Evolutionary conservation across 2,329 filamentous ascomycete species (phyloP).

Genomic region (Fusarium praegraminearum): DNA sequence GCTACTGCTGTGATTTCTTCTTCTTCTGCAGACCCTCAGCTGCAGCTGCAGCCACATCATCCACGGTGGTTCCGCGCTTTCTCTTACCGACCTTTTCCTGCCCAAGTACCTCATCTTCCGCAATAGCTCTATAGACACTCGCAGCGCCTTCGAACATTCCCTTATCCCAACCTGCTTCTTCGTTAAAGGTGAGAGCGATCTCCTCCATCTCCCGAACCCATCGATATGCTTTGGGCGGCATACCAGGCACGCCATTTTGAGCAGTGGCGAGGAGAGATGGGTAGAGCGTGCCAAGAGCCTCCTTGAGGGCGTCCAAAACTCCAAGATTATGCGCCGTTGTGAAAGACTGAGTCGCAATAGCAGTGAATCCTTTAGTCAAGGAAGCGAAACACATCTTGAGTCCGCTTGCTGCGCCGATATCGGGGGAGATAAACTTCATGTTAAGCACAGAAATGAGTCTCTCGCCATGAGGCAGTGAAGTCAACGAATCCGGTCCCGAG

Average conservation of each 20-base stretch:
- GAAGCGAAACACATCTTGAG: slow-evolving; percentile 76
- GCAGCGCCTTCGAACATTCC: slow-evolving; percentile 71
- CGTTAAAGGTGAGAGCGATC: slow-evolving; percentile 74
- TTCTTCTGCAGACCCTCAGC: slow-evolving; percentile 61
- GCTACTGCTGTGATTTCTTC: slow-evolving; percentile 49
- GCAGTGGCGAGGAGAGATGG: slow-evolving; percentile 61
- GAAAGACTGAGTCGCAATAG: slow-evolving; percentile 77
- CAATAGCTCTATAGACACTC: slow-evolving; percentile 70
- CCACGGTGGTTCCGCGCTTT: slow-evolving; percentile 65
- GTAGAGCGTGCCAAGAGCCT: slow-evolving; percentile 64
- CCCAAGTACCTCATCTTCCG: slow-evolving; percentile 71
- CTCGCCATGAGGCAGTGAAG: slow-evolving; percentile 56
- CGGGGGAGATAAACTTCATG: slow-evolving; percentile 60
- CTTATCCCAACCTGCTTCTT: slow-evolving; percentile 71
- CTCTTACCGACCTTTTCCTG: slow-evolving; percentile 68
- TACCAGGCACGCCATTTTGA: slow-evolving; percentile 65
- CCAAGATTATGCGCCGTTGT: slow-evolving; percentile 74
- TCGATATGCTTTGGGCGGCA: slow-evolving; percentile 81
- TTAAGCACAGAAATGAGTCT: slow-evolving; percentile 60
- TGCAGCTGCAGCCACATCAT: slow-evolving; percentile 67
- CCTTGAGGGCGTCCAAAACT: slow-evolving; percentile 69
- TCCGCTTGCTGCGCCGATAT: slow-evolving; percentile 67
- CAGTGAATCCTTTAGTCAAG: slow-evolving; percentile 73
- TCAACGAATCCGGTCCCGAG: slow-evolving; percentile 61
- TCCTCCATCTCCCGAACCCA: slow-evolving; percentile 85